Base-by-base conservation (phyloP, 805 yeast genomes). In the Ogataea trehalophila region DNA sequence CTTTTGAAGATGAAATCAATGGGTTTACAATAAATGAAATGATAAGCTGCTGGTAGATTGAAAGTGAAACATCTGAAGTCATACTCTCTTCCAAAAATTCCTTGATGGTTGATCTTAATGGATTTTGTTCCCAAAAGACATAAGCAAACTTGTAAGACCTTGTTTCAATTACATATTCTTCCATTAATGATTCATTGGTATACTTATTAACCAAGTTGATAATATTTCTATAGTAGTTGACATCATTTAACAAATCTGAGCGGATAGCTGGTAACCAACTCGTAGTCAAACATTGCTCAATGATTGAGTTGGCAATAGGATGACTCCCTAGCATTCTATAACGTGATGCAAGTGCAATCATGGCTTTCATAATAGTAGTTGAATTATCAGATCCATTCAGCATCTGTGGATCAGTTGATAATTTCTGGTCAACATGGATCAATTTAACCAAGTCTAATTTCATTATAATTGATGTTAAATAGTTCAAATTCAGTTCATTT, bases 51-150 rank as follows among this genome's bases (percentile, higher is more conserved):
- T 55, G 50, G 23, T 45, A 23, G 39, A 11, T 9, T 20, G 35
- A 38, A n/a, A 31, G 37, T 16, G 31, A 37, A 7, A 13, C 23
- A 6, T 29, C 23, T 9, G 42, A 3, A 22, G 15, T 37, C 15
- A 9, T 1, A 7, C 23, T 36, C n/a, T 43, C 14, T 38, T 49
- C 46, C 17, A 54, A 38, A 37, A 40, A 49, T 37, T 49, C 47
- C 34, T 47, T 53, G 15, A 57, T 46, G 16, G 44, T 40, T 4
- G 44, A 39, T 34, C 51, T 55, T 17, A 26, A 44, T 7, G 64
- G 59, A 35, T 54, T 45, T 17, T 37, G 34, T 33, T 64, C 67
- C 67, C 67, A 63, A 39, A 52, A 55, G 5, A 57, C 45, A 42
- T 55, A 64, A 3, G 50, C 51, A n/a, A 65, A 52, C 5, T 34